Base-by-base conservation (phyloP, 2,329 filamentous ascomycete species). In the Endocalyx cinctus region DNA sequence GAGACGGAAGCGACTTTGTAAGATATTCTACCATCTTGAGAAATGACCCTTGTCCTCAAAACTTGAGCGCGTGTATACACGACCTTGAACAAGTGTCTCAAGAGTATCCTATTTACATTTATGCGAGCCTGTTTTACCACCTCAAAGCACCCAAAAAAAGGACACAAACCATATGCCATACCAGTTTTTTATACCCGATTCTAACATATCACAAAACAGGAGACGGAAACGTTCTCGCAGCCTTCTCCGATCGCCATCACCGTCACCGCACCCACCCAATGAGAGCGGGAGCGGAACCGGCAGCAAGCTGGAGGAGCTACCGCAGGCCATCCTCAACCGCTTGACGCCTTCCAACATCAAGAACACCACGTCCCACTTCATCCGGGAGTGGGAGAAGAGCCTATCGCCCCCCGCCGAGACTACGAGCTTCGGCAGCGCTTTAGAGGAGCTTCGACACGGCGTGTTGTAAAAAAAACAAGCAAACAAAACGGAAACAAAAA, bases 331-430 rank as follows among this genome's bases (percentile, higher is more conserved):
- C 29, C 72, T 94, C 35, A 81, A 80, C 54, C 79, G 82, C 43
- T 63, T 88, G 26, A 75, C 78, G 7, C 84, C 88, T 0, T 80
- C 79, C 46, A 88, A 87, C 49, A 65, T 96, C 47, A 86, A 87
- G 55, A 76, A 79, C 23, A 90, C 86, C 1, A 86, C 89, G n/a
- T 84, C 81, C 22, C 84, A 83, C 42, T 70, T 95, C 37, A 87
- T 96, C 78, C 84, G 81, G 44, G 88, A 95, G 55, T 94, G 87
- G 86, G 90, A 97, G 64, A 86, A 79, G 58, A 85, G 77, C 45
- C 65, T 89, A 11, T 78, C 74, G 3, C 69, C 77, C 20, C 66
- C 72, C 1, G 50, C 59, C 4, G 56, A 54, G 11, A 37, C 38
- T n/a, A 35, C 38, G 17, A 41, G 40, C 10, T 48, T 45, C 34